phyloP scores from a whole-genome alignment of 441 rosid genomes.

The Corymbia calophylla region DNA sequence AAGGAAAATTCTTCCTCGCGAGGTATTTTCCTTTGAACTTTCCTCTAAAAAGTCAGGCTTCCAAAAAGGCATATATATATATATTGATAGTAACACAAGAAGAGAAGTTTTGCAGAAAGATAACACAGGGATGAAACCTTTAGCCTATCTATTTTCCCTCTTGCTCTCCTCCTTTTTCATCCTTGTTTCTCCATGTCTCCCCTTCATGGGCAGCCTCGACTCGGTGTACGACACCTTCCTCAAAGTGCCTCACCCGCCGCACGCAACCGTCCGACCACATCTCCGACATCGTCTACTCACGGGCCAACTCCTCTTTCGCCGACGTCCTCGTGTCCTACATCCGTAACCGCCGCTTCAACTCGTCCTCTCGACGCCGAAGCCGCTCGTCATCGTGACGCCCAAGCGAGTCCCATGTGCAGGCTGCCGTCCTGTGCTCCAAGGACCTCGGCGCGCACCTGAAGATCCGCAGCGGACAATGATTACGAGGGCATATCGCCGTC shows the following conservation, averaged over 20 bases:
- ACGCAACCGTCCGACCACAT: conserved; percentile 7
- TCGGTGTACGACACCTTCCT: not conserved
- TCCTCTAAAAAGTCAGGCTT: not conserved
- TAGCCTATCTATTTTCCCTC: not conserved
- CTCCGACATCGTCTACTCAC: conserved; percentile 18
- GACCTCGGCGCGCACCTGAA: conserved; percentile 25
- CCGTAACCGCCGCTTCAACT: conserved; percentile 19
- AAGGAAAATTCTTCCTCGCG: not conserved
- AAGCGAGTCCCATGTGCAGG: conserved; percentile 26
- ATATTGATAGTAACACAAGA: not conserved
- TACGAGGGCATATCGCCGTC: conserved; percentile 1
- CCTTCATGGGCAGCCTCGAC: not conserved
- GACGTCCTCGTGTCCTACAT: conserved; percentile 13
- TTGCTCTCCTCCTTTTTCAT: not conserved
- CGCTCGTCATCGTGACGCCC: conserved; percentile 25
- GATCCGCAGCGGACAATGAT: conserved; percentile 34
- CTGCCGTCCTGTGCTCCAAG: conserved; percentile 26
- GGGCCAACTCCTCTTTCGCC: conserved; percentile 14
- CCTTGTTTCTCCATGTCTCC: not conserved
- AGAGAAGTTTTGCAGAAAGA: not conserved
- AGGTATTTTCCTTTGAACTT: not conserved
- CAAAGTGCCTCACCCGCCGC: conserved; percentile 16
- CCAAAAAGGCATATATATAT: not conserved
- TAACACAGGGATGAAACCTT: not conserved
- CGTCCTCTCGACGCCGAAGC: conserved; percentile 24